Conservation (phyloP, 2,329 filamentous ascomycete genomes). For the Iodosphaeria phyllophila region DNA sequence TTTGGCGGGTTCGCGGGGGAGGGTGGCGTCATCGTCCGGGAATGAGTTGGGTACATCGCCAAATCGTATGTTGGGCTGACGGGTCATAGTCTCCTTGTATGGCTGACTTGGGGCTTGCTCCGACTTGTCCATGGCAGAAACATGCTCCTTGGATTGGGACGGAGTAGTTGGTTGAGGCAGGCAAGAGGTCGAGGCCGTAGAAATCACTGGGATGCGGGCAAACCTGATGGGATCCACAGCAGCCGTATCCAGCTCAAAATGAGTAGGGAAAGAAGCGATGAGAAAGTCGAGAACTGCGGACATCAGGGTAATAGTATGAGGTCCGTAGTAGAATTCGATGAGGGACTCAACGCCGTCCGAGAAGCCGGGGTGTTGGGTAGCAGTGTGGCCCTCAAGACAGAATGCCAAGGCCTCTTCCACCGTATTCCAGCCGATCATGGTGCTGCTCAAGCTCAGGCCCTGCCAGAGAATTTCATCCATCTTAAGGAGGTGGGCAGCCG, state of each 20-base stretch:
- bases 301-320: slow-evolving; percentile 34
- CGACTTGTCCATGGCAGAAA: slow-evolving; percentile 19
- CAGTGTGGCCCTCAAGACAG: slow-evolving; percentile 30
- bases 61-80: slow-evolving; percentile 48
- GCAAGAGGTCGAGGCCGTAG: slow-evolving; percentile 12
- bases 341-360: slow-evolving; percentile 6
- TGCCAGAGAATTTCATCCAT: slow-evolving; percentile 34
- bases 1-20: slow-evolving; percentile 12
- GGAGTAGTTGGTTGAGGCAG: slow-evolving; percentile 12
- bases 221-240: slow-evolving; percentile 17
- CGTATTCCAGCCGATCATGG: slow-evolving; percentile 42
- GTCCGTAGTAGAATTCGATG: slow-evolving; percentile 30
- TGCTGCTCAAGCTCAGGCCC: slow-evolving; percentile 39
- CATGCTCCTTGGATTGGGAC: slow-evolving; percentile 2
- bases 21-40: slow-evolving; percentile 12
- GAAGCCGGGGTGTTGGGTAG: slow-evolving; percentile 13
- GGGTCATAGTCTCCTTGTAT: too few species aligned
- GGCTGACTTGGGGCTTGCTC: too few species aligned
- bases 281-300: slow-evolving; percentile 38
- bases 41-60: slow-evolving; percentile 36
- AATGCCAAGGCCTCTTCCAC: slow-evolving; percentile 41
- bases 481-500: slow-evolving; percentile 38
- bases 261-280: slow-evolving; percentile 35
- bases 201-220: slow-evolving; percentile 26
- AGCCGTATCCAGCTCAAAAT: slow-evolving; percentile 37